Base-by-base conservation (phyloP, 306 rosid species). In the Cercis canadensis region DNA sequence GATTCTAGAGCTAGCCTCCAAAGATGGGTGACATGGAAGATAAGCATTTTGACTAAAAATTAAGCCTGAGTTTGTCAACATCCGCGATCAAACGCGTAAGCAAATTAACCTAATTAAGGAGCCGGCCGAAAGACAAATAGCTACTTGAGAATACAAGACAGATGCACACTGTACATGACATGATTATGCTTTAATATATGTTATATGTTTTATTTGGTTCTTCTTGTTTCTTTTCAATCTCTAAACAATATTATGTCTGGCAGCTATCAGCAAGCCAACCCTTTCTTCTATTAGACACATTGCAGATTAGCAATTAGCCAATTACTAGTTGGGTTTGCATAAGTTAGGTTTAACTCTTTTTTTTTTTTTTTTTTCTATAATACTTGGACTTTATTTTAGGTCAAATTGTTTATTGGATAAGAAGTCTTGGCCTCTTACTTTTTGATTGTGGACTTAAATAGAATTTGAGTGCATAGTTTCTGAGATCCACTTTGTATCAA, bases 61-160 rank as follows among this genome's bases (percentile, higher is more conserved):
- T 50, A 44, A 46, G 29, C 43, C 29, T 5, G 0, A 58, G 14
- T 53, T 46, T 74, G 72, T 60, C 60, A 70, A 33, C 7, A 76
- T 76, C 49, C 11, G 0, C 45, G 8, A 75, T 66, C 69, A 70
- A 73, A 68, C 40, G 53, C 36, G 37, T 6, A 44, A 55, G 32
- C 47, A 36, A 53, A 37, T 21, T 53, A 55, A 29, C 67, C 15
- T 32, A 49, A 37, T 45, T 55, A 60, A 24, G 29, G 29, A 24
- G 86, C 87, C 83, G 84, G 86, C 91, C 3, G 54, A 78, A 70
- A 29, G 47, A 52, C 34, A 64, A 75, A 78, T 66, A 59, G 70
- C 64, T 44, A 75, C 46, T 73, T 24, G 54, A 46, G 72, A 60
- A 31, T 41, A 56, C n/a, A 70, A 65, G 53, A 76, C 39, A 44